Evolutionary conservation across 1,284 basidiomycete species (phyloP), one percentile per base, ranked within the genome.

Genomic region (Meira nashicola): DNA sequence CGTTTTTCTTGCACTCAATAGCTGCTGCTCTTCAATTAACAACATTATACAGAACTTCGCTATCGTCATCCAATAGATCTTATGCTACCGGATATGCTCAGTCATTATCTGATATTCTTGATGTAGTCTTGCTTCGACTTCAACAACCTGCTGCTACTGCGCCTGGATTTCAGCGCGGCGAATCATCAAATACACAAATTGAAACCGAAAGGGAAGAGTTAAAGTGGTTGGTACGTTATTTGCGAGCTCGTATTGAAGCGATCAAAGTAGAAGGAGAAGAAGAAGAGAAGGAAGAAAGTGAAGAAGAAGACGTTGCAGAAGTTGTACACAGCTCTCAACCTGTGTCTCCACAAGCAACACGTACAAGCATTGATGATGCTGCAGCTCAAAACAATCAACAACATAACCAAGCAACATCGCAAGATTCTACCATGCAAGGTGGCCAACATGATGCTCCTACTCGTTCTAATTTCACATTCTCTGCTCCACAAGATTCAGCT

Each of bases 21-120:
- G 58, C 58, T 38, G 58, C 58, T 23, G 58, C 58, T 23, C 54
- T 60, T 10, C 58, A 60, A n/a, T 28, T 60, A 21, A 60, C 58
- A 5, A 60, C 59, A 7, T 49, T 60, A 39, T 60, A 60, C 23
- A 37, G 58, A 37, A 60, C 41, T 47, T 60, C 58, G 2, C 33
- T 60, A 10, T 57, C 58, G 44, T n/a, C 40, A 14, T 46, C 58
- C 17, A 60, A 60, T 11, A 19, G 55, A 33, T 39, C 54, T 6
- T 58, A 60, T 38, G 39, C 58, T 19, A 21, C 28, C 7, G 58
- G 58, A 52, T 60, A 60, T 39, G 25, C 47, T 54, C 50, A 55
- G 17, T 47, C 23, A 12, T 44, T 60, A 14, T 12, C 33, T 28
- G 58, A 60, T 21, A 43, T 60, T 15, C 51, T 60, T 3, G 58